A percentile compares a stretch with the other conserved stretches of the same genome.
These are phyloP conservation scores for Cladosporium sp. DNA, from an alignment of 2,329 filamentous ascomycete species.

Conservation along the genomic window DNA sequence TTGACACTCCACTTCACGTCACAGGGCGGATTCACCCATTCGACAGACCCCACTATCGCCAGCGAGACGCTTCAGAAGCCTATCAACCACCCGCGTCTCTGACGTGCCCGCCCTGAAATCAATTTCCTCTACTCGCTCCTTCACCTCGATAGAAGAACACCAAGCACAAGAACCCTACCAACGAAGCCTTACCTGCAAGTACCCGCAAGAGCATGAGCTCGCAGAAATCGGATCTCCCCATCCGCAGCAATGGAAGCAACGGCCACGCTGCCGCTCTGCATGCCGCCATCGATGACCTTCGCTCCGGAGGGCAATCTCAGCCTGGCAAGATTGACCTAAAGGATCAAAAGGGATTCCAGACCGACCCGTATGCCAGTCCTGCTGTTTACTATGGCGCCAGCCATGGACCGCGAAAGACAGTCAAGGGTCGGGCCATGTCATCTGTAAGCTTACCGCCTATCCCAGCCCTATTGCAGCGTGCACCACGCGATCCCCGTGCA, in stretches of 20 bases:
- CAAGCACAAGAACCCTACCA: neutral
- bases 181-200: neutral
- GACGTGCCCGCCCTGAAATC: neutral
- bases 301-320: slow-evolving; percentile 13
- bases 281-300: slow-evolving; percentile 10
- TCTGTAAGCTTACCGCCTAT: slow-evolving; percentile 41
- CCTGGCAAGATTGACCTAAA: slow-evolving; percentile 15
- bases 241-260: slow-evolving; percentile 14
- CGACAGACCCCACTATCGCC: neutral
- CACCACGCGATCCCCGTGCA: slow-evolving; percentile 11
- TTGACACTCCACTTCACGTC: neutral
- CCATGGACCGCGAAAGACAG: slow-evolving; percentile 43
- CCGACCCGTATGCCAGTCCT: slow-evolving; percentile 56
- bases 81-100: slow-evolving; percentile 2
- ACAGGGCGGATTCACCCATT: slow-evolving; percentile 1
- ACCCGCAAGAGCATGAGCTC: slow-evolving; percentile 29
- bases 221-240: slow-evolving; percentile 29
- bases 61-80: neutral
- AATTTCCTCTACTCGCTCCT: neutral
- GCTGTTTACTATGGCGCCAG: slow-evolving; percentile 58
- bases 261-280: slow-evolving; percentile 3
- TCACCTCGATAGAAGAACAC: neutral
- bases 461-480: neutral
- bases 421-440: slow-evolving; percentile 51
- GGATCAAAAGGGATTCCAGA: slow-evolving; percentile 23